These are phyloP conservation scores for Austroboletus festivus DNA, from an alignment of 768 basidiomycete species.

Conservation along the genomic window DNA sequence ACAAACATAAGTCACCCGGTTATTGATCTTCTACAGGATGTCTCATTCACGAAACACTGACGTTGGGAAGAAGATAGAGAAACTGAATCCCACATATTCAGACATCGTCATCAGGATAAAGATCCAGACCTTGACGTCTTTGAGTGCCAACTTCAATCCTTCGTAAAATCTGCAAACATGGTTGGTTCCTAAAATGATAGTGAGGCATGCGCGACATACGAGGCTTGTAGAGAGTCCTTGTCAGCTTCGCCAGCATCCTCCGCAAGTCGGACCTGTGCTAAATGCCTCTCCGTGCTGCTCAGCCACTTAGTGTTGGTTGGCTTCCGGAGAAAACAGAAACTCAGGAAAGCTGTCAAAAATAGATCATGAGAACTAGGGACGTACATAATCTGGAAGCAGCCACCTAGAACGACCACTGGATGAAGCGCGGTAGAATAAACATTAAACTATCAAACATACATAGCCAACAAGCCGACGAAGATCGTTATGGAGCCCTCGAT, in stretches of 20 bases:
- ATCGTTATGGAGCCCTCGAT: slow-evolving; percentile 70
- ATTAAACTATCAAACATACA: slow-evolving; percentile 34
- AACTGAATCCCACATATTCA: slow-evolving; percentile 56
- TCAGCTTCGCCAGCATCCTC: slow-evolving; percentile 71
- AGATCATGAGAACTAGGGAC: slow-evolving; percentile 13
- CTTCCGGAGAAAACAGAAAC: slow-evolving; percentile 27
- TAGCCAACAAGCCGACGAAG: slow-evolving; percentile 49
- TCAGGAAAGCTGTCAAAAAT: not conserved
- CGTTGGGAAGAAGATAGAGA: slow-evolving; percentile 60
- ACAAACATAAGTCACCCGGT: not conserved
- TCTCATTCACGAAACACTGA: slow-evolving; percentile 17
- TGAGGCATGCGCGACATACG: no score
- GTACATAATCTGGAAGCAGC: slow-evolving; percentile 57
- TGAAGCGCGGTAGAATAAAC: not conserved
- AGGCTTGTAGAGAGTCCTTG: slow-evolving; percentile 38
- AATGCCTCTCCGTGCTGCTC: slow-evolving; percentile 42
- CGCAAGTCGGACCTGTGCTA: slow-evolving; percentile 65
- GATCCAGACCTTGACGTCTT: slow-evolving; percentile 51
- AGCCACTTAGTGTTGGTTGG: slow-evolving; percentile 65
- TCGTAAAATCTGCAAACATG: slow-evolving; percentile 13
- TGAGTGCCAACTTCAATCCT: slow-evolving; percentile 48
- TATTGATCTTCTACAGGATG: no score
- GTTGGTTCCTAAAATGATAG: not conserved
- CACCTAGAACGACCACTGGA: slow-evolving; percentile 38
- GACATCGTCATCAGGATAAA: slow-evolving; percentile 55